phyloP scores from a whole-genome alignment of 352 stramenopile species.

The Blastocystis sp. region DNA sequence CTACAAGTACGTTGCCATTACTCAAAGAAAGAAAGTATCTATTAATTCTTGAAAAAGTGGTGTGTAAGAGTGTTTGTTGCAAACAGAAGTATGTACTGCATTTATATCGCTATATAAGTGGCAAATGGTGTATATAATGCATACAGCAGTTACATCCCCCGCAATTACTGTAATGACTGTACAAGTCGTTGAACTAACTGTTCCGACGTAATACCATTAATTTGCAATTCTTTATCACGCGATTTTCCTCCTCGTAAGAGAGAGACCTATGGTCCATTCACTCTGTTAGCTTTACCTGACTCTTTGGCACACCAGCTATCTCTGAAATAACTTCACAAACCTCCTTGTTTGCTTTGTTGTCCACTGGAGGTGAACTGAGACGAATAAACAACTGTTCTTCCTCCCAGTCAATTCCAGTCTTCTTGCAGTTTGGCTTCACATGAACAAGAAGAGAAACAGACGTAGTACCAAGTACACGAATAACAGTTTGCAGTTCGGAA shows the following conservation, averaged over 20 bases:
- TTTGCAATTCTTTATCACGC: conserved; percentile 13
- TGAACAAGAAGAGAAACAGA: conserved; percentile 30
- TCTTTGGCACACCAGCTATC: conserved; percentile 17
- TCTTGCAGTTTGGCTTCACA: conserved; percentile 49
- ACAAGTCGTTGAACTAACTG: not conserved
- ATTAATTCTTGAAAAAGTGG: too few species aligned
- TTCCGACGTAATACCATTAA: not conserved
- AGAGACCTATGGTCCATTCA: not conserved
- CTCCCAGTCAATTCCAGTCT: conserved; percentile 43
- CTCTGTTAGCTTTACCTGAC: not conserved
- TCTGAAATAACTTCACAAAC: conserved; percentile 35
- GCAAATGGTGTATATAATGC: too few species aligned
- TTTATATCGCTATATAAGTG: too few species aligned
- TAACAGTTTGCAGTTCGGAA: not conserved
- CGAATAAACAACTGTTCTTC: conserved; percentile 15
- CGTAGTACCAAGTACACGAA: not conserved
- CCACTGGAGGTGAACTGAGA: conserved; percentile 25
- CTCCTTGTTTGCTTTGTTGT: conserved; percentile 57
- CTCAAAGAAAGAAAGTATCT: not conserved
- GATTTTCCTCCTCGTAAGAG: conserved; percentile 48
- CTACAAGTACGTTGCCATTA: not conserved
- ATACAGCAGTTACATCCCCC: too few species aligned
- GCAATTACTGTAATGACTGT: not conserved
- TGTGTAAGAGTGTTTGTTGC: too few species aligned
- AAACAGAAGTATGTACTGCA: too few species aligned